Percentiles rank a stretch among this genome's conserved stretches.
These are phyloP conservation scores for Rugonectria rugulosa DNA, from an alignment of 2,329 filamentous ascomycete species.

Conservation along the genomic window DNA sequence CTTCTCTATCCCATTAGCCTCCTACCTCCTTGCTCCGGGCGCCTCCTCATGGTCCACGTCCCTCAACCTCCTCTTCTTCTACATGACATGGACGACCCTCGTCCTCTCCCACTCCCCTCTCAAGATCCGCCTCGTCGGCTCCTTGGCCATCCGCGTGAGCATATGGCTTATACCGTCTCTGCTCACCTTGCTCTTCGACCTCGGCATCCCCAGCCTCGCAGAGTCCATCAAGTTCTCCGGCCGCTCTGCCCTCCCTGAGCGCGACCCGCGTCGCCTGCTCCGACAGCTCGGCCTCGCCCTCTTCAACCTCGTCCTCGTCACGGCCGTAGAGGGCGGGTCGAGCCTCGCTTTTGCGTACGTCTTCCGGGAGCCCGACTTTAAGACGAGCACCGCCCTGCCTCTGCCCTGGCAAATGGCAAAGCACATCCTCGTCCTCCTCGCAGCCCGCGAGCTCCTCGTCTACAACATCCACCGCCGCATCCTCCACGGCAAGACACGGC, in stretches of 20 bases:
- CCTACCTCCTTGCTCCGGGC: conserved; percentile 69
- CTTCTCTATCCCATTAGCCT: conserved; percentile 75
- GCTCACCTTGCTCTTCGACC: conserved; percentile 77
- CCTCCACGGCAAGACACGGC: conserved; percentile 62
- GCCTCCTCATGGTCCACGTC: conserved; percentile 77
- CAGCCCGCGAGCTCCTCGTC: conserved; percentile 64
- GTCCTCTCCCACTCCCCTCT: conserved; percentile 79
- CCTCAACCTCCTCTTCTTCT: conserved; percentile 87
- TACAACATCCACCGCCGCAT: conserved; percentile 79
- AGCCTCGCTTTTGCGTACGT: conserved; percentile 47
- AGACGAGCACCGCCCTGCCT: conserved; percentile 56
- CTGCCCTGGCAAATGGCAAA: conserved; percentile 62
- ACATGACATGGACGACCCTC: conserved; percentile 87
- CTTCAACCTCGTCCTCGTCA: conserved; percentile 55
- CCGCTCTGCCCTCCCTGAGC: conserved; percentile 56
- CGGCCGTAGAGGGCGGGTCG: conserved; percentile 52
- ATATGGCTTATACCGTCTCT: conserved; percentile 79
- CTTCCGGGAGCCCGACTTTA: conserved; percentile 53
- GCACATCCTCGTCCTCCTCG: conserved; percentile 54
- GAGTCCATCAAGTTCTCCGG: conserved; percentile 74
- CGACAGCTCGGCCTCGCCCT: conserved; percentile 52
- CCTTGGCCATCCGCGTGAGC: conserved; percentile 69
- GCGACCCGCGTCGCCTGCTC: conserved; percentile 45
- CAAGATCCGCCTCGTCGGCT: conserved; percentile 77
- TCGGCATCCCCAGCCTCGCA: conserved; percentile 72